Evolutionary conservation across 2,329 filamentous ascomycete species (phyloP), one percentile per base, ranked within the genome.

Genomic region (Trichothecium sympodiale): DNA sequence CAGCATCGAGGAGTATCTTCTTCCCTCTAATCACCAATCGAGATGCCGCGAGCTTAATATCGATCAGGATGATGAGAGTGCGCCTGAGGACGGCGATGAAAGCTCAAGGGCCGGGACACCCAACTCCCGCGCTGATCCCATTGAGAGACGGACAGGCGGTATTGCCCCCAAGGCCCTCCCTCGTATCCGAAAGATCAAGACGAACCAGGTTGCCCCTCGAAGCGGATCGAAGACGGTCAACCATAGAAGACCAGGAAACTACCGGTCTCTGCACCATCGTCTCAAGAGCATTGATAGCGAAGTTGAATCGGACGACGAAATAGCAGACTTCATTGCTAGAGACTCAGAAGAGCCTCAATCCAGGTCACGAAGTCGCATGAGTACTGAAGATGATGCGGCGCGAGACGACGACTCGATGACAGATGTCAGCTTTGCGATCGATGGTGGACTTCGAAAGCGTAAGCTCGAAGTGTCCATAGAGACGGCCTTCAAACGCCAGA

Each of bases 291-390:
- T 46, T 58, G 74, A 56, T 61, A 73, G 52, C 80, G 72, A 64
- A 72, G 83, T 82, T n/a, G 85, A 95, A 54, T 93, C 86, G 1
- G 88, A 94, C 44, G 88, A 93, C 45, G 87, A 75, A 43, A 73
- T 73, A 32, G 60, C 63, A 28, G 61, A 62, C 25, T 39, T 57
- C 20, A 76, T 81, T 10, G 75, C 73, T 10, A 71, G 80, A 31
- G 86, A 88, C 52, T 93, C 84, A 0, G 88, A 94, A 52, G 88
- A 91, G 44, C 77, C 78, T 25, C 88, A 91, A 41, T 94, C 84
- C 43, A 75, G 82, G 29, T 82, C 82, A 33, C 77, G 79, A 31
- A 94, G 84, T 55, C 84, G 82, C 29, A 71, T 78, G 67, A 76
- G 71, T 50, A 70, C 70, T 2, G 74, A 80, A 39, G 73, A 77